Evolutionary conservation across 192 early-diverging fungal genomes (phyloP).

Genomic region (Thamnidium elegans): DNA sequence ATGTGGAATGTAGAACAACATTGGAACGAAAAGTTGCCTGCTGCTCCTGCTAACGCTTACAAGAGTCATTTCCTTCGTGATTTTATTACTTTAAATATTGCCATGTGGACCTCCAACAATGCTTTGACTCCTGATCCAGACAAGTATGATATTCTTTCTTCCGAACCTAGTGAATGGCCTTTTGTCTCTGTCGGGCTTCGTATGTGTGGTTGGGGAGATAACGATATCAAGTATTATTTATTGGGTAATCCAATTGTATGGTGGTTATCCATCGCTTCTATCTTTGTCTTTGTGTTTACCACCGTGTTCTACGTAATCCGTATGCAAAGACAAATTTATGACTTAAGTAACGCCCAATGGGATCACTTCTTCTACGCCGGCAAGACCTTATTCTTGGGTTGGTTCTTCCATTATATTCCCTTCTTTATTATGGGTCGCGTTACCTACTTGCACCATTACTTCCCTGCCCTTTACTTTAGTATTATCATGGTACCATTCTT

Average conservation of each 20-base stretch:
- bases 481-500: constrained; percentile 75
- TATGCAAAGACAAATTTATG: constrained; percentile 59
- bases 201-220: constrained; percentile 92
- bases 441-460: constrained; percentile 96
- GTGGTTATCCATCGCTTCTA: constrained; percentile 67
- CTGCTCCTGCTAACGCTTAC: constrained; percentile 63
- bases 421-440: constrained; percentile 97
- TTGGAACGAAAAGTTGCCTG: constrained; percentile 66
- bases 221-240: constrained; percentile 83
- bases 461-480: constrained; percentile 94
- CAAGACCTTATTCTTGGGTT: constrained; percentile 77
- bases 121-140: constrained; percentile 90
- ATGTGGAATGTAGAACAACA: constrained; percentile 95
- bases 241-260: constrained; percentile 93
- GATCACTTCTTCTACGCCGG: constrained; percentile 67
- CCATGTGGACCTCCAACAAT: constrained; percentile 97
- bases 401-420: constrained; percentile 91
- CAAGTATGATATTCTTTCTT: constrained; percentile 83
- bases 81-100: constrained; percentile 87
- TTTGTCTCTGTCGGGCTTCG: constrained; percentile 80
- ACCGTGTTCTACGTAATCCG: constrained; percentile 56
- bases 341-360: constrained; percentile 55
- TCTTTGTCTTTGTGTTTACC: constrained; percentile 38
- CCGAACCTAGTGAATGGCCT: constrained; percentile 90
- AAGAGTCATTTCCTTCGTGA: constrained; percentile 77